Percentiles rank a stretch among this genome's conserved stretches.
These are phyloP conservation scores for Cladosporium sp. DNA, from an alignment of 2,329 filamentous ascomycete genomes.

Conservation along the genomic window DNA sequence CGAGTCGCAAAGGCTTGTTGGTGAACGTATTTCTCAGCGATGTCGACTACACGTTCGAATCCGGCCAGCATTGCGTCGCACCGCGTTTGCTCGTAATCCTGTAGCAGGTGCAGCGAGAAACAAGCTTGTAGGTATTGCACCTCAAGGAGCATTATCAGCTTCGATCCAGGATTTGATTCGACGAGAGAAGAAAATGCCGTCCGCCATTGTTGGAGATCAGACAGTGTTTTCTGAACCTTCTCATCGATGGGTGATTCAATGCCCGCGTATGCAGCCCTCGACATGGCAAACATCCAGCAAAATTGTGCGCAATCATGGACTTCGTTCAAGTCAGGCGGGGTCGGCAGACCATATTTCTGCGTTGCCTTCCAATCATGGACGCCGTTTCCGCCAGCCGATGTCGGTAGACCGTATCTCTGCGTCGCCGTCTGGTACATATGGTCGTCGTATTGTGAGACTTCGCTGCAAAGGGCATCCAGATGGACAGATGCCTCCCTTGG, in stretches of 20 bases:
- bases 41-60: neutral
- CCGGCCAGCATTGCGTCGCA: neutral
- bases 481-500: constrained; percentile 3
- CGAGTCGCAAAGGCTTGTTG: neutral
- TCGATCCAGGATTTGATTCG: neutral
- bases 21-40: neutral
- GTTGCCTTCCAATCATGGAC: too few relatives aligned
- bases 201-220: neutral
- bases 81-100: neutral
- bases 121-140: constrained; percentile 10
- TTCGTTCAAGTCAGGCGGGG: too few relatives aligned
- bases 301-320: too few relatives aligned
- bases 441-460: neutral
- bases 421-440: too few relatives aligned
- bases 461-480: constrained; percentile 4
- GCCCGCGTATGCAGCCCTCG: too few relatives aligned
- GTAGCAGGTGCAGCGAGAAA: neutral
- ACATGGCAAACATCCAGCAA: too few relatives aligned
- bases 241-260: neutral
- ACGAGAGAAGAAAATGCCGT: constrained; percentile 7
- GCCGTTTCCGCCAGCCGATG: too few relatives aligned
- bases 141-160: constrained; percentile 11
- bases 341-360: too few relatives aligned
- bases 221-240: neutral
- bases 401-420: too few relatives aligned